Base-by-base conservation (phyloP, 2,329 filamentous ascomycete species). In the Pleurostoma richardsiae region DNA sequence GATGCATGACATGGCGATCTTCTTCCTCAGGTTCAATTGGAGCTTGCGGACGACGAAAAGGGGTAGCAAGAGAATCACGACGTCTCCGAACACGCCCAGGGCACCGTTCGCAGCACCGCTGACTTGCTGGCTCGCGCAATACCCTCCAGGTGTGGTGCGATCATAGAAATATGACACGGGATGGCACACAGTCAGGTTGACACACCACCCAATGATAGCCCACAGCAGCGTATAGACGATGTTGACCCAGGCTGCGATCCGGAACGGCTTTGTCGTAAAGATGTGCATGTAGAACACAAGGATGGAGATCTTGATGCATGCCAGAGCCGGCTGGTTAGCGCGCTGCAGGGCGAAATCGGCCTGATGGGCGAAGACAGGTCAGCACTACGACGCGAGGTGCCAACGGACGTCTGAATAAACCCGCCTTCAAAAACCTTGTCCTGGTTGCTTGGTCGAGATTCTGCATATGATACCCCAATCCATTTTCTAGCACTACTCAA, bases 231-330 rank as follows among this genome's bases (percentile, higher is more conserved):
- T 53, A 28, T 51, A 54, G 6, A 40, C 43, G 10, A 56, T 47
- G 6, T 48, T 47, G 10, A 40, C 47, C 26, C 42, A 57, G 26
- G 48, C 52, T 29, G 45, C 54, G 10, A 46, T 42, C 4, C 40
- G 52, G 31, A 53, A 55, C n/a, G 27, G 44, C n/a, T 43, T 33
- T 5, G 42, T 47, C 5, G 46, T 36, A 42, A 55, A 51, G 38
- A 56, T 46, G n/a, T 53, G 45, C 30, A 52, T 39, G 38, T 57
- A 58, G 27, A 58, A 54, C 27, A 57, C 29, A 4, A 57, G 44
- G 10, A 57, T 53, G 10, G 49, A 58, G 5, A 45, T 48, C 30
- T 56, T 55, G 43, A 58, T 46, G 39, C 45, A 54, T 11, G 28
- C 39, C 27, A 50, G 36, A 2, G 48, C 44, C 4, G 46, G 46